A percentile compares a stretch with the other conserved stretches of the same genome.
phyloP scores from a whole-genome alignment of 1,139 yeast species.

The Sugiyamaella sp. region DNA sequence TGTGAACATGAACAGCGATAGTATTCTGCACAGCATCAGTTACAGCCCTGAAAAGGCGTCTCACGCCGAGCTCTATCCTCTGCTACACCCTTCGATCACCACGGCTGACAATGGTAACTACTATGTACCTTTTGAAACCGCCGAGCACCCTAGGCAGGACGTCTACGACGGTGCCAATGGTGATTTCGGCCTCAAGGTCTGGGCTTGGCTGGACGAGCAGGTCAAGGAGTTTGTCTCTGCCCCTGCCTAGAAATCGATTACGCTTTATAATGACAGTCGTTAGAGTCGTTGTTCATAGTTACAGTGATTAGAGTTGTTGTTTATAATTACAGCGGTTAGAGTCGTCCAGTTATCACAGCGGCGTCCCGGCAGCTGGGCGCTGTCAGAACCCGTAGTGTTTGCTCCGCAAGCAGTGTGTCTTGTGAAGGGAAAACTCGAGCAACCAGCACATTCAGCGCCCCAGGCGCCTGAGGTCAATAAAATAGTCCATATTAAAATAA shows the following conservation, averaged over 20 bases:
- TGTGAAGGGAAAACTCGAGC: too few species aligned
- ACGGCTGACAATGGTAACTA: slow-evolving; percentile 43
- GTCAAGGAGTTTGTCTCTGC: slow-evolving; percentile 17
- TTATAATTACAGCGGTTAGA: too few species aligned
- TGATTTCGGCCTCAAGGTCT: slow-evolving; percentile 40
- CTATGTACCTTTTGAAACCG: slow-evolving; percentile 35
- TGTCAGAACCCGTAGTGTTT: too few species aligned
- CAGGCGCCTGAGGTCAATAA: too few species aligned
- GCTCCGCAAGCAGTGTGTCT: too few species aligned
- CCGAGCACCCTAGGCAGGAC: slow-evolving; percentile 32
- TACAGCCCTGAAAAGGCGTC: slow-evolving; percentile 43
- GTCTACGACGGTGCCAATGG: slow-evolving; percentile 36
- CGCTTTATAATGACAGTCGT: too few species aligned
- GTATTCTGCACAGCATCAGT: slow-evolving; percentile 2
- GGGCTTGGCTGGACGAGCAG: slow-evolving; percentile 42
- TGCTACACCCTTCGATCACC: slow-evolving; percentile 46
- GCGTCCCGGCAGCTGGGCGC: too few species aligned
- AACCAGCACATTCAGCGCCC: too few species aligned
- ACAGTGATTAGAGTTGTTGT: background rate
- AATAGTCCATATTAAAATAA: background rate
- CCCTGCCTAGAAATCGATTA: too few species aligned
- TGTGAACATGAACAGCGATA: slow-evolving; percentile 24
- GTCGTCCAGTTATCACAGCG: too few species aligned
- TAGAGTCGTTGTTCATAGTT: too few species aligned
- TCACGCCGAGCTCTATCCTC: slow-evolving; percentile 48